Evolutionary conservation across 228 moss, liverwort and hornwort species (phyloP), one percentile per base, ranked within the genome.

Genomic region (Sphagnum magellanicum): DNA sequence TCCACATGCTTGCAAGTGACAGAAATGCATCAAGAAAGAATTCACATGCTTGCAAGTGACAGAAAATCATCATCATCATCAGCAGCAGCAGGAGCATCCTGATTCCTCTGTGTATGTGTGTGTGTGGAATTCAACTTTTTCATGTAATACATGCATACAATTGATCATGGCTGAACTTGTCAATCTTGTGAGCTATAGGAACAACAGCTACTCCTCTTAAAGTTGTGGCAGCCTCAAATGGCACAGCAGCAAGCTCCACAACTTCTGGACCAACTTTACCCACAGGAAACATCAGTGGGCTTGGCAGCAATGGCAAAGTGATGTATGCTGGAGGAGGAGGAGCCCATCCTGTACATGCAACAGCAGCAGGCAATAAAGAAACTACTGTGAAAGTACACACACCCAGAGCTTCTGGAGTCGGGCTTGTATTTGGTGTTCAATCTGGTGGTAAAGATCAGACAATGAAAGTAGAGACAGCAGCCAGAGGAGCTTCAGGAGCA

Each of bases 301-400:
- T 63, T 68, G 57, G 68, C 10, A 59, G 70, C 4, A 78, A 55
- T 4, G 81, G 81, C 5, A 83, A 78, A 49, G 82, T 86, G 71
- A 67, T 83, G 63, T 86, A 79, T 52, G 86, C 82, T 17, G 85
- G 85, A 32, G 77, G 82, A 32, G 32, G 32, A 32, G 32, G 32
- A n/a, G n/a, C n/a, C 32, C 32, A 32, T 32, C 32, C 32, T 32
- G 32, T 32, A 32, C 32, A 3, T 32, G 32, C 32, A 32, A 32
- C 32, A 32, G 32, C 32, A 32, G 32, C 32, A 50, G 50, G 63
- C 51, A 59, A 63, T 69, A 60, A 46, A 16, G 75, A 72, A 1
- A 8, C 49, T 0, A 82, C 72, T 67, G 68, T 75, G 1, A 81
- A 66, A 50, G 66, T 74, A 9, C 72, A 76, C 15, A 62, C 74